These are phyloP conservation scores for Cladosporium sp. DNA, from an alignment of 2,329 filamentous ascomycete genomes.

Conservation along the genomic window DNA sequence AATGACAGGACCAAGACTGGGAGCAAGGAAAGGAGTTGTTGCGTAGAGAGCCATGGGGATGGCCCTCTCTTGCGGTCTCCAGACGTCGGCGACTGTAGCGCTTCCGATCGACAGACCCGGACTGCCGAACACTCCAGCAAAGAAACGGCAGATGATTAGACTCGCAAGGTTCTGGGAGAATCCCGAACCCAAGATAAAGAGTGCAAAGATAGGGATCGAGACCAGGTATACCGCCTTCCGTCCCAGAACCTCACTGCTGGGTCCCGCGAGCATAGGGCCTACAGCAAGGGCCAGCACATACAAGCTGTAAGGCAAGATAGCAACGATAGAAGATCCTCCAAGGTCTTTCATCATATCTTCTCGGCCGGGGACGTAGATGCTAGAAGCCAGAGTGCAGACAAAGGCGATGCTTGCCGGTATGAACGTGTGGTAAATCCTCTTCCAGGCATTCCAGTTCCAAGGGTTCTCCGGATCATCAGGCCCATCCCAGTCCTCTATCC, in stretches of 20 bases:
- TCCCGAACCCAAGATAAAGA: slow-evolving; percentile 56
- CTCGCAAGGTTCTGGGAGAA: slow-evolving; percentile 49
- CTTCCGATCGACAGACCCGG: slow-evolving; percentile 41
- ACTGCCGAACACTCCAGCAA: slow-evolving; percentile 68
- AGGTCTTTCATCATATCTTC: slow-evolving; percentile 50
- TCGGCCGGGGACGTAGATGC: slow-evolving; percentile 19
- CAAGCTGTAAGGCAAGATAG: slow-evolving; percentile 55
- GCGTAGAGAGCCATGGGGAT: slow-evolving; percentile 21
- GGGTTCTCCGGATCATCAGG: slow-evolving; percentile 45
- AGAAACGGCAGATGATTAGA: slow-evolving; percentile 58
- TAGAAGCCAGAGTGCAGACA: slow-evolving; percentile 33
- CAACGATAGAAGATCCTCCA: slow-evolving; percentile 49
- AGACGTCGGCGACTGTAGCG: slow-evolving; percentile 21
- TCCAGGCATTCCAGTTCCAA: slow-evolving; percentile 47
- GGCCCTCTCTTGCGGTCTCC: slow-evolving; percentile 16
- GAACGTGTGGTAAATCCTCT: slow-evolving; percentile 39
- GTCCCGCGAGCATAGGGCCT: slow-evolving; percentile 57
- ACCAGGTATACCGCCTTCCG: slow-evolving; percentile 50
- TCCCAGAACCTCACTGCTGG: slow-evolving; percentile 56
- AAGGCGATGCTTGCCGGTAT: slow-evolving; percentile 31
- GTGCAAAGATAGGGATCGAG: slow-evolving; percentile 44
- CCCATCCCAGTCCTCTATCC: slow-evolving; percentile 20
- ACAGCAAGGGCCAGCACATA: slow-evolving; percentile 59
- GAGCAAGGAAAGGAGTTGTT: slow-evolving; percentile 34
- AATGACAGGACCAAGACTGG: slow-evolving; percentile 37